phyloP scores from a whole-genome alignment of 2,329 filamentous ascomycete genomes.

The Monilinia aucupariae region DNA sequence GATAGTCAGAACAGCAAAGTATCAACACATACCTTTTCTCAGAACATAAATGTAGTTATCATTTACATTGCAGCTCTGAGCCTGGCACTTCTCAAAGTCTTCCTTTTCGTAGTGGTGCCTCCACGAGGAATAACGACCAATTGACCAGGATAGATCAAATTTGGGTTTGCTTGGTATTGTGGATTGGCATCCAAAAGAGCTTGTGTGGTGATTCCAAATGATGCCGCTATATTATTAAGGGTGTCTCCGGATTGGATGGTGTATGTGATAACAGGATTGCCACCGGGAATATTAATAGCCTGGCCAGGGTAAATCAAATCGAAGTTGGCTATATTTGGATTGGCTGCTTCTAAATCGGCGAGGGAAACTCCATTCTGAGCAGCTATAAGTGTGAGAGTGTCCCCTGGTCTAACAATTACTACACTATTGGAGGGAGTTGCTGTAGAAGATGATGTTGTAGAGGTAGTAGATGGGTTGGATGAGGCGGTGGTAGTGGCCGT shows the following conservation, averaged over 20 bases:
- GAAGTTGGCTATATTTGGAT: background rate
- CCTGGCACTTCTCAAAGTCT: background rate
- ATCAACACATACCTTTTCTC: background rate
- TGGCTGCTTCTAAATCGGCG: background rate
- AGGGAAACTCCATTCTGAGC: background rate
- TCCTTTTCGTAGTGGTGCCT: background rate
- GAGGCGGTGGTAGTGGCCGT: too few species aligned
- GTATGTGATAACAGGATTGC: background rate
- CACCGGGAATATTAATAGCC: background rate
- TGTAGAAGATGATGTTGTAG: too few species aligned
- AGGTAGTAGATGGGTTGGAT: too few species aligned
- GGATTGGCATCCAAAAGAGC: background rate
- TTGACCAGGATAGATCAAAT: background rate
- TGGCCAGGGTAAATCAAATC: background rate
- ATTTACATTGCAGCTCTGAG: background rate
- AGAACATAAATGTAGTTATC: background rate
- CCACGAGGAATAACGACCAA: background rate
- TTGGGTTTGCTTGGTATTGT: background rate
- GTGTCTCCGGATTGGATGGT: background rate
- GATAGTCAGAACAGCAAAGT: rapidly evolving
- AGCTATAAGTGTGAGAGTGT: background rate
- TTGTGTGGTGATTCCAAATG: background rate
- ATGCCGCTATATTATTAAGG: background rate
- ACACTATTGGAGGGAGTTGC: too few species aligned
- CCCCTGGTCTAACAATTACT: background rate